Conservation (phyloP, 2,329 filamentous ascomycete genomes). For the Ophidiomyces ophidiicola region DNA sequence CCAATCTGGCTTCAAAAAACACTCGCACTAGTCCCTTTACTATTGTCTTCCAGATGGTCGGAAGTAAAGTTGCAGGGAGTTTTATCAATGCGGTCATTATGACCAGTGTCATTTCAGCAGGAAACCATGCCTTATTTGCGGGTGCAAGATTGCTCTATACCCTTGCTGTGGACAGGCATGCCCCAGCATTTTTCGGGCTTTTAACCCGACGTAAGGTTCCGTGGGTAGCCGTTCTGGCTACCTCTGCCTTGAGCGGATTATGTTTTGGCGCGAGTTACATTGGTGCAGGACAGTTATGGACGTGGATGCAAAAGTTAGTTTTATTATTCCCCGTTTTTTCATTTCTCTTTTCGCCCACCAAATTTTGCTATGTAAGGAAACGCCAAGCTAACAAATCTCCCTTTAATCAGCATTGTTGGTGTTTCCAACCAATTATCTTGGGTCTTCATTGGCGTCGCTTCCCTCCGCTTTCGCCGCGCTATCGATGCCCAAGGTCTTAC, state of each 20-base stretch:
- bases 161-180: conserved; percentile 43
- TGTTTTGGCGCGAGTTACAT: conserved; percentile 56
- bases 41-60: conserved; percentile 49
- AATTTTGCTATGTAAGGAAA: conserved; percentile 1
- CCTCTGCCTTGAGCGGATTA: conserved; percentile 43
- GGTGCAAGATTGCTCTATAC: conserved; percentile 47
- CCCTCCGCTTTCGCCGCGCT: conserved; percentile 51
- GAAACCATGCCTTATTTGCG: conserved; percentile 48
- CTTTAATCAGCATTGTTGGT: conserved; percentile 43
- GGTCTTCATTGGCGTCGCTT: conserved; percentile 51
- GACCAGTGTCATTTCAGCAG: conserved; percentile 47
- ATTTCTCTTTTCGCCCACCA: not conserved
- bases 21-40: conserved; percentile 45
- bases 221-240: conserved; percentile 44
- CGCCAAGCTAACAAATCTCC: conserved; percentile 9
- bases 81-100: conserved; percentile 52
- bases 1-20: conserved; percentile 32
- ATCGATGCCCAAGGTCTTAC: conserved; percentile 48
- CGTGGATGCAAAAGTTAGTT: conserved; percentile 51
- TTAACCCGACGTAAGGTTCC: conserved; percentile 42
- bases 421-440: conserved; percentile 57
- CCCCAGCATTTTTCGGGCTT: conserved; percentile 43
- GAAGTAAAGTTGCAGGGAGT: conserved; percentile 42
- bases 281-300: conserved; percentile 53
- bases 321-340: not conserved